phyloP scores from a whole-genome alignment of 108 stramenopile species.

The Skeletonema menzelii region DNA sequence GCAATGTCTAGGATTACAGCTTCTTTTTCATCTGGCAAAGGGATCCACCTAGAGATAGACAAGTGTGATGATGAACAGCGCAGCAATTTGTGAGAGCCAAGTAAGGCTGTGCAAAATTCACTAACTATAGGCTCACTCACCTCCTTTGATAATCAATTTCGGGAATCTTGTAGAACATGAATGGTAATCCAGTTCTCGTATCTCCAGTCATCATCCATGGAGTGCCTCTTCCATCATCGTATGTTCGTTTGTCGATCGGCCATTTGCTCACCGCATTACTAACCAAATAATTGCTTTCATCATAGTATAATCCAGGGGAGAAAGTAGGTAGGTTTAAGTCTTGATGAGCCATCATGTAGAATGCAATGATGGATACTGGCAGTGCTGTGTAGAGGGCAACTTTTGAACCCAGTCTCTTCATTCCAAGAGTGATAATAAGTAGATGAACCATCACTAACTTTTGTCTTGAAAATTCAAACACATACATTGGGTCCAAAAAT shows the following conservation, averaged over 20 bases:
- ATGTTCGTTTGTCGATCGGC: slow-evolving; percentile 55
- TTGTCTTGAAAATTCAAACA: slow-evolving; percentile 49
- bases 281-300: slow-evolving; percentile 48
- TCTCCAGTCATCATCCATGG: slow-evolving; percentile 83
- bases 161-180: slow-evolving; percentile 51
- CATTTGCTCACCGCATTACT: slow-evolving; percentile 50
- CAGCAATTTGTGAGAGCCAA: not conserved
- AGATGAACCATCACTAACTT: slow-evolving; percentile 41
- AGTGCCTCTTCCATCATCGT: slow-evolving; percentile 55
- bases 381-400: slow-evolving; percentile 32
- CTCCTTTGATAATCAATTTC: slow-evolving; percentile 40
- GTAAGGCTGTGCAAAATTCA: not conserved
- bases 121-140: not conserved
- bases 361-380: slow-evolving; percentile 17
- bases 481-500: slow-evolving; percentile 76
- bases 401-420: slow-evolving; percentile 36
- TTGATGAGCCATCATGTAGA: slow-evolving; percentile 17
- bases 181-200: slow-evolving; percentile 74
- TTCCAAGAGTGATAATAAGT: slow-evolving; percentile 13
- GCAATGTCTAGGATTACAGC: slow-evolving; percentile 79
- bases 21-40: slow-evolving; percentile 52
- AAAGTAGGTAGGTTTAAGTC: slow-evolving; percentile 42
- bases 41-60: slow-evolving; percentile 48
- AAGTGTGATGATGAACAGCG: not conserved
- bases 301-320: slow-evolving; percentile 66